Evolutionary conservation across 148 eudicot genomes (phyloP).

Genomic region (Vaccinium myrtillus): DNA sequence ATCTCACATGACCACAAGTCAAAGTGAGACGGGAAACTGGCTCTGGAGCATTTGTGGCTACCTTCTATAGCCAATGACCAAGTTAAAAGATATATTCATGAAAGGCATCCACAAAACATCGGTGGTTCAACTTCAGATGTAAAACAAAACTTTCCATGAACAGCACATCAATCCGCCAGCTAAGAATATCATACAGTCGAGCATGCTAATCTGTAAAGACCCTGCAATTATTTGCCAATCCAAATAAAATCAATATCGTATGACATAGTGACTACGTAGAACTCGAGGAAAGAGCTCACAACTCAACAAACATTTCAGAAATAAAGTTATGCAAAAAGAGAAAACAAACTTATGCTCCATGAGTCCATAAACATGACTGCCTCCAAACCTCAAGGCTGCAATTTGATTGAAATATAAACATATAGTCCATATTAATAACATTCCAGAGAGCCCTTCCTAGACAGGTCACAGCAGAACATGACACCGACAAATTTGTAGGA

Average conservation of each 20-base stretch:
- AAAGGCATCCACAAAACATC: constrained; percentile 77
- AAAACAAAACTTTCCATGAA: constrained; percentile 79
- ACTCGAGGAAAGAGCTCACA: constrained; percentile 25
- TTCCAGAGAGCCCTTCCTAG: neutral
- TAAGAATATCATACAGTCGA: constrained; percentile 89
- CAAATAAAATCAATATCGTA: constrained; percentile 71
- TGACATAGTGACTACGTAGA: constrained; percentile 31
- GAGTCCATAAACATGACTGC: neutral
- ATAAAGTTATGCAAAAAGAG: constrained; percentile 9
- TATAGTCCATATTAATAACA: constrained; percentile 1
- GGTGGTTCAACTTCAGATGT: constrained; percentile 88
- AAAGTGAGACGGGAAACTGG: constrained; percentile 29
- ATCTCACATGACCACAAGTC: constrained; percentile 6
- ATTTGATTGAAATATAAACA: constrained; percentile 13
- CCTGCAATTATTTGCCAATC: constrained; percentile 99
- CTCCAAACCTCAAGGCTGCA: constrained; percentile 14
- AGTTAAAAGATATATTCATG: constrained; percentile 47
- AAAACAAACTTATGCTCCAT: constrained; percentile 17
- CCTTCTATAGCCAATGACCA: constrained; percentile 54
- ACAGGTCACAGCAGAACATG: neutral
- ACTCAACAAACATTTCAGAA: constrained; percentile 11
- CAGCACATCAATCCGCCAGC: constrained; percentile 99
- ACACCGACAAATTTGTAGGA: neutral
- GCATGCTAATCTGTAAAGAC: constrained; percentile 84
- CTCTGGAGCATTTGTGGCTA: constrained; percentile 39